Evolutionary conservation across 495 filamentous ascomycete genomes (phyloP), one percentile per base, ranked within the genome.

Genomic region (Trichoderma erinaceum): DNA sequence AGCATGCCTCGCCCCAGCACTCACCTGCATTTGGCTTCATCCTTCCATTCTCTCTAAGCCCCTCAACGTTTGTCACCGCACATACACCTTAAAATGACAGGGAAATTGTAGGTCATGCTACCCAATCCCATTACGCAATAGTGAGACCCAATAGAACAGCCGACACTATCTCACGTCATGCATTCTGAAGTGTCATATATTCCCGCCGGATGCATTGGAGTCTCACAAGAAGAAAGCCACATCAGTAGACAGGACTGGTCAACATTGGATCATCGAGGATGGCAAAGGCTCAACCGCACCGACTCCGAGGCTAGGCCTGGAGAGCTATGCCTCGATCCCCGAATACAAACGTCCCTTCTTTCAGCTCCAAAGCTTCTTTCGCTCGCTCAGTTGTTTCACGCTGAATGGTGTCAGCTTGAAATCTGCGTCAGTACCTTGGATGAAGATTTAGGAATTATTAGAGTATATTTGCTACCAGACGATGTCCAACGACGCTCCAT

Each of bases 401-500:
- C 67, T 1, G 63, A 71, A 46, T 85, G 81, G 81, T 74, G 84
- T n/a, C 73, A 78, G 23, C 72, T 84, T 66, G 77, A 77, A 8
- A 76, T 81, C 66, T 68, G 70, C 21, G 21, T 69, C 7, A 72
- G 67, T 5, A 27, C 46, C 2, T 13, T 70, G n/a, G 41, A 71
- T 64, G 63, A 70, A 15, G 8, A 73, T 7, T 66, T 58, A 2
- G 76, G 72, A 38, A 73, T 80, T 52, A 71, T 88, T 15, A 84
- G 86, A 32, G 76, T 95, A 0, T 91, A 88, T 69, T 72, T 91
- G 12, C 80, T 92, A 12, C 87, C 90, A 13, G 85, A 88, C 61
- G 87, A 92, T 78, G 79, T 89, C 8, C 81, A 84, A 18, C 82
- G 87, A 48, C 71, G 74, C 25, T 68, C 72, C 18, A 75, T 87